Percentiles rank a stretch among this genome's conserved stretches.
phyloP scores from a whole-genome alignment of 306 rosid genomes.

The Castanospermum australe region DNA sequence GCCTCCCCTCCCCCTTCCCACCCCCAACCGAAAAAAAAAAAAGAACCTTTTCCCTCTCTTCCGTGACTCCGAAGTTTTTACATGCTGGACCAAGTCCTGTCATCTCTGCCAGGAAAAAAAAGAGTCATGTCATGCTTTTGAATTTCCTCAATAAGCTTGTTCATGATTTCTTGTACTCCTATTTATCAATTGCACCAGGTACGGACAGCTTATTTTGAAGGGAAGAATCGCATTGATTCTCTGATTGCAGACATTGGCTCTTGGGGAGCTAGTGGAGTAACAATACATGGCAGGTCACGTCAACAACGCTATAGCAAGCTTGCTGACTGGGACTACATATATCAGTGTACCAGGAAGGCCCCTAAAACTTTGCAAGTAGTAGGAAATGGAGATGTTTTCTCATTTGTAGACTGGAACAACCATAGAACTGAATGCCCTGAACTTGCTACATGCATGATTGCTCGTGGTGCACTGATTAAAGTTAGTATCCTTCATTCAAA shows the following conservation, averaged over 20 bases:
- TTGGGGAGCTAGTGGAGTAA: conserved; percentile 90
- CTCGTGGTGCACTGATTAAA: conserved; percentile 88
- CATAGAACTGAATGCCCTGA: conserved; percentile 71
- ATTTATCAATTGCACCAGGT: conserved; percentile 52
- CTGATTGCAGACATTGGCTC: conserved; percentile 68
- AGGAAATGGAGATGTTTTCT: conserved; percentile 87
- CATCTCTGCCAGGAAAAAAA: not conserved
- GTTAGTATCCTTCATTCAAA: conserved; percentile 44
- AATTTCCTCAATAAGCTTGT: conserved; percentile 1
- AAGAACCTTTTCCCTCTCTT: not conserved
- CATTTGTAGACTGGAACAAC: conserved; percentile 77
- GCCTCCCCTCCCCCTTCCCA: not conserved
- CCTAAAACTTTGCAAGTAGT: conserved; percentile 66
- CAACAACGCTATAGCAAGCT: conserved; percentile 99
- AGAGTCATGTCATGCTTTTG: not conserved
- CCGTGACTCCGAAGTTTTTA: not conserved
- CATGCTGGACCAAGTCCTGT: conserved; percentile 2
- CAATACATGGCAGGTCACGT: conserved; percentile 92
- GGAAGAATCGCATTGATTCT: conserved; percentile 85
- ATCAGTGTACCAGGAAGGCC: conserved; percentile 70
- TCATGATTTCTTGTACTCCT: not conserved
- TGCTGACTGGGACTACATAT: conserved; percentile 87
- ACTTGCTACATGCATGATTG: conserved; percentile 85
- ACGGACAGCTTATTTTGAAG: conserved; percentile 87
- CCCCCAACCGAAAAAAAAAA: too few relatives aligned